Evolutionary conservation across 116 monocot genomes (phyloP).

Genomic region (Phalaenopsis hybrid): DNA sequence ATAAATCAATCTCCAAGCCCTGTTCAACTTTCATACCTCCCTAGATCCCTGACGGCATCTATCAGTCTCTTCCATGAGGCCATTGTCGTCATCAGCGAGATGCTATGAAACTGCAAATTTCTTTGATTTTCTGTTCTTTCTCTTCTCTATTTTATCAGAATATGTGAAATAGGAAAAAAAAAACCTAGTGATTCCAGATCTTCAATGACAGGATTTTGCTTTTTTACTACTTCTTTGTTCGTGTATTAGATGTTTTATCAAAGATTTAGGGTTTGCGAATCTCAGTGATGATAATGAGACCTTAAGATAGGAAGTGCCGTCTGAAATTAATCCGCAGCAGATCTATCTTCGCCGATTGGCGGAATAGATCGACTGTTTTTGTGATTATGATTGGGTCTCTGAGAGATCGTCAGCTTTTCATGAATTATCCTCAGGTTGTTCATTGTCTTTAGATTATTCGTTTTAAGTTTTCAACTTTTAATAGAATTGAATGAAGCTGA

Average conservation of each 20-base stretch:
- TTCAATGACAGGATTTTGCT: not conserved
- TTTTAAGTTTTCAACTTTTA: not conserved
- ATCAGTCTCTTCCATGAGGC: not conserved
- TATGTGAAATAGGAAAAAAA: too few species aligned
- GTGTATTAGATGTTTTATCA: not conserved
- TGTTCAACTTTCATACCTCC: not conserved
- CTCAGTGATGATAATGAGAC: constrained; percentile 8
- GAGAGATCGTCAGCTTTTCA: not conserved
- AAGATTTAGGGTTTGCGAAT: not conserved
- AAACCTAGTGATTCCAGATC: not conserved
- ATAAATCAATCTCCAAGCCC: not conserved
- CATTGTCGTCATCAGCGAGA: not conserved
- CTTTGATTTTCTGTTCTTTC: not conserved
- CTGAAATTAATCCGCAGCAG: not conserved
- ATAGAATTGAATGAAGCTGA: not conserved
- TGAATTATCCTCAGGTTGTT: not conserved
- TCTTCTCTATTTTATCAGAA: not conserved
- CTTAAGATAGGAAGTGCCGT: constrained; percentile 11
- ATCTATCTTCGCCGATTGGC: not conserved
- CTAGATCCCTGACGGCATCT: not conserved
- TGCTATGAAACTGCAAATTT: too few species aligned
- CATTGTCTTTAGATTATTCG: not conserved
- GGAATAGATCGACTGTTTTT: not conserved
- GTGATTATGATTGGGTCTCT: constrained; percentile 12
- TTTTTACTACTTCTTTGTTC: not conserved